phyloP scores from a whole-genome alignment of 2,329 filamentous ascomycete species.

The Neonectria sp. region DNA sequence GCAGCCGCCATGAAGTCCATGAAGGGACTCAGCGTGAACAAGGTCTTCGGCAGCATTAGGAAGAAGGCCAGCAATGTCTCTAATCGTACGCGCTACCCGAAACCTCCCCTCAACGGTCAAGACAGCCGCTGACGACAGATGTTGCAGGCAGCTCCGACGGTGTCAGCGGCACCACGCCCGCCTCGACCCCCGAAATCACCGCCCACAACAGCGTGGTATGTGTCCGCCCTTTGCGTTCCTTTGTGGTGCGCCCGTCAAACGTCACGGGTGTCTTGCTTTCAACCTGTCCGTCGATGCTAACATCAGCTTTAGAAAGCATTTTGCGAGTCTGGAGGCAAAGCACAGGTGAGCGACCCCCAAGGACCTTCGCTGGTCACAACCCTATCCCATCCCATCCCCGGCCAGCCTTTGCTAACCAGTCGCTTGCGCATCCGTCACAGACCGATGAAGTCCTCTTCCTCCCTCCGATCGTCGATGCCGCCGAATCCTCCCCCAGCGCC shows the following conservation, averaged over 20 bases:
- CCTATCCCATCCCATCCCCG: no score
- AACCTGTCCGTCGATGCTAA: conserved; percentile 41
- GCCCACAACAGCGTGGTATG: conserved; percentile 77
- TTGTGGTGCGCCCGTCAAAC: conserved; percentile 9
- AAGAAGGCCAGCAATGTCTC: conserved; percentile 58
- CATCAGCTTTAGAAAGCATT: conserved; percentile 75
- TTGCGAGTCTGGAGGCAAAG: conserved; percentile 80
- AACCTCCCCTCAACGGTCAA: background rate
- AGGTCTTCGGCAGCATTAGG: conserved; percentile 70
- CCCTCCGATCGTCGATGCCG: conserved; percentile 92
- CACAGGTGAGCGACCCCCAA: conserved; percentile 61
- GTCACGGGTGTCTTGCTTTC: conserved; percentile 12
- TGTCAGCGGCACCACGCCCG: conserved; percentile 46
- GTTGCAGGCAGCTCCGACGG: conserved; percentile 28
- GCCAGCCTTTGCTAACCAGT: conserved; percentile 21
- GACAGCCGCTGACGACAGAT: conserved; percentile 14
- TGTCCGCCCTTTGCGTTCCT: conserved; percentile 21
- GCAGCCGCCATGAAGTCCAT: conserved; percentile 58
- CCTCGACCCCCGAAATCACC: conserved; percentile 77
- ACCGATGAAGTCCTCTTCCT: conserved; percentile 94
- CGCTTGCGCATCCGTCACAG: conserved; percentile 56
- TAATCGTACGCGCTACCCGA: conserved; percentile 37
- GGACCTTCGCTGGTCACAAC: background rate
- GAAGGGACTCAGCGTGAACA: conserved; percentile 70
- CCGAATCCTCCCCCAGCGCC: conserved; percentile 90